A percentile compares a stretch with the other conserved stretches of the same genome.
Evolutionary conservation across 768 basidiomycete species (phyloP).

Genomic region (Suillus lakei): DNA sequence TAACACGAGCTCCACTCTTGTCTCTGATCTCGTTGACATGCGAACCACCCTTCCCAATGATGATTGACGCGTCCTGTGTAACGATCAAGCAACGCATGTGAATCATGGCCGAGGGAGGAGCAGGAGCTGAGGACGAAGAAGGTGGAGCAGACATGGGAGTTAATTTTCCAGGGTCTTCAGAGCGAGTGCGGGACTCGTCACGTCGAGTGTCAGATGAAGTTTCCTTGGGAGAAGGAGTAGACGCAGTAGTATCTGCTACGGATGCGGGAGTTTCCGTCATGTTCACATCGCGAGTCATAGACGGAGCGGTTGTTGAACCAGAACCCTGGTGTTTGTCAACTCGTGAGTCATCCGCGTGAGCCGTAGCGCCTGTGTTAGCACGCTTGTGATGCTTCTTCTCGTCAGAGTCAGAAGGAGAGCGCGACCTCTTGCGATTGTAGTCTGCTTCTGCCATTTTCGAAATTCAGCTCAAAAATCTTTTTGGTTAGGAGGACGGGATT

Average conservation of each 20-base stretch:
- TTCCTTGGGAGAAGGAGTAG: constrained; percentile 59
- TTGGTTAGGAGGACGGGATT: constrained; percentile 38
- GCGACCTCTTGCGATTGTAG: constrained; percentile 83
- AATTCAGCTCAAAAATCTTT: constrained; percentile 52
- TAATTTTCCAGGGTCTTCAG: constrained; percentile 42
- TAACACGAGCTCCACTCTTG: constrained; percentile 94
- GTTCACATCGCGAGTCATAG: constrained; percentile 59
- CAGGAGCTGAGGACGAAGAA: constrained; percentile 51
- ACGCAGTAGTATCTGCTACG: constrained; percentile 51
- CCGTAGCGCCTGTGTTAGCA: constrained; percentile 76
- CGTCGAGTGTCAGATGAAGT: constrained; percentile 48
- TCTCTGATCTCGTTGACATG: constrained; percentile 99
- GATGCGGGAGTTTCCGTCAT: constrained; percentile 57
- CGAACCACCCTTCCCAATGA: constrained; percentile 93
- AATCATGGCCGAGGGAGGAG: constrained; percentile 81
- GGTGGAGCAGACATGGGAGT: constrained; percentile 53
- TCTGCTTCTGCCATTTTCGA: constrained; percentile 85
- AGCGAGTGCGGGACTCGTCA: constrained; percentile 42
- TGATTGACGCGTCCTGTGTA: constrained; percentile 98
- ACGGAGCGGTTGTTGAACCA: constrained; percentile 43
- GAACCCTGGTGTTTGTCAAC: constrained; percentile 50
- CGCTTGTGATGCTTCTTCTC: constrained; percentile 82
- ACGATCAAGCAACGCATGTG: constrained; percentile 99
- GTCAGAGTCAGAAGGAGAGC: constrained; percentile 83
- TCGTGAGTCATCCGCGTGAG: constrained; percentile 65